Percentiles rank a stretch among this genome's conserved stretches.
Conservation (phyloP, 768 basidiomycete genomes). For the Russula compacta region DNA sequence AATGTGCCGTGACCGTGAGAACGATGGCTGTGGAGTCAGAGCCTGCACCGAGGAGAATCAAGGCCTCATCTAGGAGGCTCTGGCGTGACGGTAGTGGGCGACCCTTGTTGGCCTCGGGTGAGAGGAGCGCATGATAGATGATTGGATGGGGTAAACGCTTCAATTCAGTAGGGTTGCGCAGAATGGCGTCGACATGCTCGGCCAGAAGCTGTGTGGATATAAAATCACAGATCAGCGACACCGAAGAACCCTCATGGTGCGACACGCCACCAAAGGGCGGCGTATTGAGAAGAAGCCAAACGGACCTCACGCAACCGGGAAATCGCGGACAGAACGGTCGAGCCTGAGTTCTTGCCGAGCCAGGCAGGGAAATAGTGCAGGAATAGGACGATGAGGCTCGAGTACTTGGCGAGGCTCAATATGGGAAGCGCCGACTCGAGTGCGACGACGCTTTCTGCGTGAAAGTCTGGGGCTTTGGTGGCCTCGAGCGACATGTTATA, state of each 20-base stretch:
- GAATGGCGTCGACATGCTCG: constrained; percentile 20
- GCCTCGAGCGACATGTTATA: constrained; percentile 28
- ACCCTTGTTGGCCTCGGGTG: constrained; percentile 19
- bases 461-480: constrained; percentile 27
- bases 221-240: constrained; percentile 2
- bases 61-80: constrained; percentile 23
- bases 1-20: constrained; percentile 30
- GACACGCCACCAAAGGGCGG: background rate
- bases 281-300: background rate
- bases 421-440: constrained; percentile 13
- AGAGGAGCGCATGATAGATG: constrained; percentile 30
- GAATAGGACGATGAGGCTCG: background rate
- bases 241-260: background rate
- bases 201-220: constrained; percentile 6
- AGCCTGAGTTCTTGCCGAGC: constrained; percentile 3
- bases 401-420: constrained; percentile 8
- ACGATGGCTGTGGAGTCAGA: constrained; percentile 37
- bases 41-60: constrained; percentile 32
- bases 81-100: constrained; percentile 25
- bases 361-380: background rate
- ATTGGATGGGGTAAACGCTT: constrained; percentile 27
- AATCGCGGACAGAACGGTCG: background rate
- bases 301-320: constrained; percentile 11
- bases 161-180: constrained; percentile 23
- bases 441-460: constrained; percentile 25